Conservation (phyloP, 139 green algal species). For the Eudorina sp. region DNA sequence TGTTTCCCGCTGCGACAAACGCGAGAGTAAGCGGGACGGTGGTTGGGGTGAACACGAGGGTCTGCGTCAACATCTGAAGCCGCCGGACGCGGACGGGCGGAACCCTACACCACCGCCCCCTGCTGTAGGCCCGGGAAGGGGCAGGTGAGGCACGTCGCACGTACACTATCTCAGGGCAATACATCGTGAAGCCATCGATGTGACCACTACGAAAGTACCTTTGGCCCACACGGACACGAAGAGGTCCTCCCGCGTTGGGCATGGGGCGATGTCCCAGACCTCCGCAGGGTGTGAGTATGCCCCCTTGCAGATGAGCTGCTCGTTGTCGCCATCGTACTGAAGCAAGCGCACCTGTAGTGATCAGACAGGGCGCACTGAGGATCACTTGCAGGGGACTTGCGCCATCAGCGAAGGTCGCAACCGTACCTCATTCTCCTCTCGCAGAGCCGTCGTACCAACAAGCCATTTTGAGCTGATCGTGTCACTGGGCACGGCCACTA, state of each 20-base stretch:
- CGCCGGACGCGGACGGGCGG: no score
- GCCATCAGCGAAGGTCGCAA: background rate
- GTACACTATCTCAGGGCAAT: no score
- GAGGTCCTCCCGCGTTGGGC: constrained; percentile 40
- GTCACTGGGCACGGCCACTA: constrained; percentile 56
- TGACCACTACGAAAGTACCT: no score
- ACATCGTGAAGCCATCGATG: no score
- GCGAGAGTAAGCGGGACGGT: no score
- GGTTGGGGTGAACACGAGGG: no score
- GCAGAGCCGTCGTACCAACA: constrained; percentile 76
- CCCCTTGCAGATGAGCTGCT: constrained; percentile 59
- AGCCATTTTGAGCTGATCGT: constrained; percentile 69
- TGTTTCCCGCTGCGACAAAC: constrained; percentile 71
- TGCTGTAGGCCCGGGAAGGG: no score
- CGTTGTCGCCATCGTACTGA: constrained; percentile 77
- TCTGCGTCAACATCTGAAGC: no score
- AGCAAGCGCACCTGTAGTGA: constrained; percentile 79
- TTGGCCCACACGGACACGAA: constrained; percentile 78
- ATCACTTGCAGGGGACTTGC: background rate
- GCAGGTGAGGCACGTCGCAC: no score
- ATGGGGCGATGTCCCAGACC: constrained; percentile 78
- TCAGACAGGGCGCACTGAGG: background rate
- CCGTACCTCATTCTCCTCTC: constrained; percentile 83
- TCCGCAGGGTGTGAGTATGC: constrained; percentile 71
- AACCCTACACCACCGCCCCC: no score